A percentile compares a stretch with the other conserved stretches of the same genome.
phyloP scores from a whole-genome alignment of 345 rosid genomes.

The Arabis hirsuta region DNA sequence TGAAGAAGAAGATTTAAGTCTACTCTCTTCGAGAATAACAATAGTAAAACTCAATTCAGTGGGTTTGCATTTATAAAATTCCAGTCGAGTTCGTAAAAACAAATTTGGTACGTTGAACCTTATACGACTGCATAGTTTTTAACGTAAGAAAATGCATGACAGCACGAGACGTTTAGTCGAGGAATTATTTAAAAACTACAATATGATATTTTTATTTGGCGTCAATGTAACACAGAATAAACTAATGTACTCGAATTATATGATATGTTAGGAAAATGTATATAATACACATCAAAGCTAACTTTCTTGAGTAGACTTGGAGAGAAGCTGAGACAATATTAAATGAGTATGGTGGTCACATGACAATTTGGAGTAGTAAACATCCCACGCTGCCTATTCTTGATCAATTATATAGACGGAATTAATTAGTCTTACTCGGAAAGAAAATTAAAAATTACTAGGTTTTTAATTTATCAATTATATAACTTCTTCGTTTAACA shows the following conservation, averaged over 20 bases:
- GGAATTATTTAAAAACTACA: conserved; percentile 10
- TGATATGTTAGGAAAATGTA: background rate
- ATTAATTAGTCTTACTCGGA: background rate
- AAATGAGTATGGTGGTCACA: conserved; percentile 23
- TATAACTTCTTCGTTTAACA: no score
- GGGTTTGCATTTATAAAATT: conserved; percentile 15
- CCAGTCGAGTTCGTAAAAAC: conserved; percentile 4
- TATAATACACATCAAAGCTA: conserved; percentile 26
- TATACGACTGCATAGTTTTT: conserved; percentile 21
- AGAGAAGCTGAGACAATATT: background rate
- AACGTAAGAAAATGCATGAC: conserved; percentile 33
- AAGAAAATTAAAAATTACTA: no score
- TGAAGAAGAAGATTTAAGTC: no score
- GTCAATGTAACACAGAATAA: conserved; percentile 12
- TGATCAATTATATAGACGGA: background rate
- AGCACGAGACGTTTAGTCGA: conserved; percentile 18
- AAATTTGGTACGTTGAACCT: conserved; percentile 37
- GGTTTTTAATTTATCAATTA: no score
- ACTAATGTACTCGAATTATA: background rate
- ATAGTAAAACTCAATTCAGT: no score
- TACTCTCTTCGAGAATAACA: no score
- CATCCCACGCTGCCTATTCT: conserved; percentile 14
- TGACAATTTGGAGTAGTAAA: conserved; percentile 30
- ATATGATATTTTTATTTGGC: conserved; percentile 6
- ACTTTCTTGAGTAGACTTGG: conserved; percentile 33